Conservation (phyloP, 2,329 filamentous ascomycete genomes). For the Botrytis byssoidea region DNA sequence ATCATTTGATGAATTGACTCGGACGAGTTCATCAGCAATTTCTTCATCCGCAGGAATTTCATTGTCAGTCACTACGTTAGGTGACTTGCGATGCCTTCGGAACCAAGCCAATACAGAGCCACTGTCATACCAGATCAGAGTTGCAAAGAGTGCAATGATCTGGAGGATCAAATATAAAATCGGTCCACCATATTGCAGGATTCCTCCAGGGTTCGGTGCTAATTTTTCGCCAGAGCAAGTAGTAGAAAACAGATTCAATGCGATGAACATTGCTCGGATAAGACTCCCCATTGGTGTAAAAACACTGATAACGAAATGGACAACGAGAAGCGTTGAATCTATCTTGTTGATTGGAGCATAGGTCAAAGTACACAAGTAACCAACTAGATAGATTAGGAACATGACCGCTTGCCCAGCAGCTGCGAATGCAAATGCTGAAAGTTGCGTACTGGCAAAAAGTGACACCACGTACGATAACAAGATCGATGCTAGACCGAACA, state of each 20-base stretch:
- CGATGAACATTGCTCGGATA: constrained; percentile 70
- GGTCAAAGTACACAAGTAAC: constrained; percentile 69
- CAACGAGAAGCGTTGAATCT: constrained; percentile 63
- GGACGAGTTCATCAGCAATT: constrained; percentile 61
- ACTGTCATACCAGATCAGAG: constrained; percentile 79
- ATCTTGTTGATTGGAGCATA: constrained; percentile 70
- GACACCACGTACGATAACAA: constrained; percentile 79
- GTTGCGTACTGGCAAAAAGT: constrained; percentile 73
- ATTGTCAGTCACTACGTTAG: constrained; percentile 16
- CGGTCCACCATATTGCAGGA: constrained; percentile 76
- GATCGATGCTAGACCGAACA: constrained; percentile 78
- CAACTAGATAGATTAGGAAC: constrained; percentile 70
- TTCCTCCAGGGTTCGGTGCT: constrained; percentile 65
- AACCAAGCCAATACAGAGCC: constrained; percentile 62
- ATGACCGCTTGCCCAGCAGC: constrained; percentile 72
- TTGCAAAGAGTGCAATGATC: constrained; percentile 64
- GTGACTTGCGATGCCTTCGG: constrained; percentile 39
- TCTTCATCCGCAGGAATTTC: constrained; percentile 45
- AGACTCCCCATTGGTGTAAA: constrained; percentile 77
- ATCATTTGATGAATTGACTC: constrained; percentile 54
- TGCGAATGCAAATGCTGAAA: constrained; percentile 81
- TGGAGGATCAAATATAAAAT: constrained; percentile 82
- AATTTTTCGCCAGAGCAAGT: constrained; percentile 67
- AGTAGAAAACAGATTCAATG: constrained; percentile 80
- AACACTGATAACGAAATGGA: constrained; percentile 71